These are phyloP conservation scores for Trichosporon asahii DNA, from an alignment of 1,284 basidiomycete species.

Conservation along the genomic window DNA sequence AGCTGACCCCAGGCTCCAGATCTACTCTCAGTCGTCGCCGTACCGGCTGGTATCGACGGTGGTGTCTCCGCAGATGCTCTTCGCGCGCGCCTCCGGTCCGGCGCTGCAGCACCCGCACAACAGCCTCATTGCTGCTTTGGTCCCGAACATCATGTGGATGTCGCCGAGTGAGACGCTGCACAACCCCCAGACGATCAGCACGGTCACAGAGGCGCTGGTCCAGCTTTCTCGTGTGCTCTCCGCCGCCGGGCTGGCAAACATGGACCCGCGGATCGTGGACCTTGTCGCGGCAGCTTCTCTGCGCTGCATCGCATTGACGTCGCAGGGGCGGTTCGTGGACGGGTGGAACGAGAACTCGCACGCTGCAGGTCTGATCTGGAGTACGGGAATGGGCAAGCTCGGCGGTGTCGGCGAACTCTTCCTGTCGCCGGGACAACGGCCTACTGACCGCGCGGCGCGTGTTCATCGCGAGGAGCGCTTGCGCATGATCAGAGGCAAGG, in stretches of 20 bases:
- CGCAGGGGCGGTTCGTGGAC: conserved; percentile 39
- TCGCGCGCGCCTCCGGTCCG: conserved; percentile 28
- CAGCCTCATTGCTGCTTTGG: conserved; percentile 33
- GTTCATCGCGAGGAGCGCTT: conserved; percentile 26
- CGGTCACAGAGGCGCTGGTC: conserved; percentile 13
- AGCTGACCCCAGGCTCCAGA: conserved; percentile 29
- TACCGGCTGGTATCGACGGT: conserved; percentile 22
- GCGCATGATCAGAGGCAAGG: conserved; percentile 30
- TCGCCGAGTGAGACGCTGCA: conserved; percentile 19
- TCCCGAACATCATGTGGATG: conserved; percentile 29
- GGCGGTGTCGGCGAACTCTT: conserved; percentile 34
- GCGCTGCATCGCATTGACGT: conserved; percentile 27
- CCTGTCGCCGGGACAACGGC: conserved; percentile 11
- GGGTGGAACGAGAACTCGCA: conserved; percentile 37
- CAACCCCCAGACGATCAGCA: conserved; percentile 2
- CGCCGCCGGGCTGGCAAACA: conserved; percentile 27
- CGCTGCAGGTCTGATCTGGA: conserved; percentile 29
- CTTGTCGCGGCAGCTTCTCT: conserved; percentile 34
- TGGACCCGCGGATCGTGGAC: conserved; percentile 41
- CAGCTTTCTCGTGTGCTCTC: conserved; percentile 27
- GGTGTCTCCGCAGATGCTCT: conserved; percentile 30
- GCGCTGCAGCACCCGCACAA: conserved; percentile 35
- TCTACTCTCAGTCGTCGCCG: conserved; percentile 18
- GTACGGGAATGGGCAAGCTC: conserved; percentile 38
- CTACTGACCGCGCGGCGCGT: conserved; percentile 17